A percentile compares a stretch with the other conserved stretches of the same genome.
Evolutionary conservation across 1,284 basidiomycete genomes (phyloP).

Genomic region (Boletus calvinii): DNA sequence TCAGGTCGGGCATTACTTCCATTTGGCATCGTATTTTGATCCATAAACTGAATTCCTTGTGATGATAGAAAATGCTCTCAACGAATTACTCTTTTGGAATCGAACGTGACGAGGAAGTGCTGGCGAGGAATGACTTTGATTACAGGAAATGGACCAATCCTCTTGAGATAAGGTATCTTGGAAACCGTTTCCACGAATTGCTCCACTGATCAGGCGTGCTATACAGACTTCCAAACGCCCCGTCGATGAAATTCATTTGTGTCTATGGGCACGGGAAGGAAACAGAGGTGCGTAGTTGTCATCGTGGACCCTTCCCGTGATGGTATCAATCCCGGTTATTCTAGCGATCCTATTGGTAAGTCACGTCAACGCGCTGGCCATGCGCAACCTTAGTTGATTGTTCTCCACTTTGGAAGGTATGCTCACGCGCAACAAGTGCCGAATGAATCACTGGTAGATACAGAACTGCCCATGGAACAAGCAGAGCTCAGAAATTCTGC

Average conservation of each 20-base stretch:
- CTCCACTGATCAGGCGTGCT: not conserved
- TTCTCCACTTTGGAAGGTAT: constrained; percentile 50
- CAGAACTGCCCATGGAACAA: constrained; percentile 37
- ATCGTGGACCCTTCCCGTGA: not conserved
- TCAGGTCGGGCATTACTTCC: constrained; percentile 49
- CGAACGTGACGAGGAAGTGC: constrained; percentile 68
- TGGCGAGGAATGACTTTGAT: constrained; percentile 70
- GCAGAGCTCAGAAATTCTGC: constrained; percentile 44
- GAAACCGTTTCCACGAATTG: not conserved
- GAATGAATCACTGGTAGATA: constrained; percentile 58
- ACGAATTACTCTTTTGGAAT: constrained; percentile 94
- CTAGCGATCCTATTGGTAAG: constrained; percentile 76
- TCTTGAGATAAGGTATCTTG: constrained; percentile 73
- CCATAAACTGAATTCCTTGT: constrained; percentile 1
- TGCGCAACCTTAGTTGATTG: not conserved
- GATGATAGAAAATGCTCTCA: constrained; percentile 77
- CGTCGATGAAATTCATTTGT: constrained; percentile 92
- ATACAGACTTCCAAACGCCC: constrained; percentile 82
- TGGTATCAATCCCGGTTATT: constrained; percentile 1
- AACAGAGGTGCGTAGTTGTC: constrained; percentile 68
- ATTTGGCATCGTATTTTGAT: not conserved
- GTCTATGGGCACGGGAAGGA: constrained; percentile 96
- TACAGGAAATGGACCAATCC: constrained; percentile 94
- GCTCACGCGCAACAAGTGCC: constrained; percentile 67
- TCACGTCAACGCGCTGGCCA: not conserved